phyloP scores from a whole-genome alignment of 1,284 basidiomycete species.

The Microbotryum saponariae region DNA sequence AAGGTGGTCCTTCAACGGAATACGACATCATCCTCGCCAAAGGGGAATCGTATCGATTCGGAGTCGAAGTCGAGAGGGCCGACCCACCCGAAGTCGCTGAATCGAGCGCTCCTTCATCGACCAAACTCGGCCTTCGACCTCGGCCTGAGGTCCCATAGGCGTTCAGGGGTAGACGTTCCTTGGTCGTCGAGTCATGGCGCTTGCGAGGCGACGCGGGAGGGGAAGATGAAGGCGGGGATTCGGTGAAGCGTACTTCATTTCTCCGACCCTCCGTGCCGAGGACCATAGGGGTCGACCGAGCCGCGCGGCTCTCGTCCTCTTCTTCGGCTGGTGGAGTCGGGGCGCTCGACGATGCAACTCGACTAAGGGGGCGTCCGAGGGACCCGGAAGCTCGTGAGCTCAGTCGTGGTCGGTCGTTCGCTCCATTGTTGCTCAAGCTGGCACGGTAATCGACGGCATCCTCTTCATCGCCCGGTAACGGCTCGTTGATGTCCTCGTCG shows the following conservation, averaged over 20 bases:
- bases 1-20: background rate
- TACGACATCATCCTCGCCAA: conserved; percentile 18
- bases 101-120: background rate
- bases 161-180: conserved; percentile 21
- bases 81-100: background rate
- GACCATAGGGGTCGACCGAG: background rate
- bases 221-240: conserved; percentile 4
- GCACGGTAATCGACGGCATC: background rate
- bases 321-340: background rate
- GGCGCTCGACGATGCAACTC: conserved; percentile 19
- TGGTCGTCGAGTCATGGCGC: background rate
- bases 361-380: conserved; percentile 3
- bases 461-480: conserved; percentile 17
- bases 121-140: background rate
- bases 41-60: conserved; percentile 17
- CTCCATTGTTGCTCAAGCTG: conserved; percentile 1
- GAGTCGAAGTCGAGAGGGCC: conserved; percentile 17
- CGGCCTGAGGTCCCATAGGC: background rate
- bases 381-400: background rate
- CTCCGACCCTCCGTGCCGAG: background rate
- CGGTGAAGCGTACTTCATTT: background rate
- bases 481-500: conserved; percentile 8
- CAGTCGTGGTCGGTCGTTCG: conserved; percentile 7
- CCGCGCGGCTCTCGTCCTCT: background rate
- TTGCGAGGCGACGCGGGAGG: background rate